These are phyloP conservation scores for Metroxylon sagu DNA, from an alignment of 176 grass and related monocot species.

Conservation along the genomic window DNA sequence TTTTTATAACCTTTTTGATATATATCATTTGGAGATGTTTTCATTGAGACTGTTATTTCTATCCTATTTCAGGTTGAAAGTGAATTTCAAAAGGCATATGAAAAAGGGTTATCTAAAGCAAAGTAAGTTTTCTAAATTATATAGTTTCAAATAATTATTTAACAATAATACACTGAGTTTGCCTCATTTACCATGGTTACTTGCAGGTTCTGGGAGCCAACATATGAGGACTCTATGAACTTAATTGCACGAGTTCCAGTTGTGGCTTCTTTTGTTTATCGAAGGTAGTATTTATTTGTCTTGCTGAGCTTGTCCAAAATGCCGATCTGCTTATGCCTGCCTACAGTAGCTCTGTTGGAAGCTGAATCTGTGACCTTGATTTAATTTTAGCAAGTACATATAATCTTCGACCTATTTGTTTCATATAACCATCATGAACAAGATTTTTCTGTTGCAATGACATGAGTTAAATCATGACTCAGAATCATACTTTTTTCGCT, in stretches of 20 bases:
- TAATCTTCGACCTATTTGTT: too few relatives aligned
- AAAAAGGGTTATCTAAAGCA: constrained; percentile 81
- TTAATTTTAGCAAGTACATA: too few relatives aligned
- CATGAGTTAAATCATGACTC: too few relatives aligned
- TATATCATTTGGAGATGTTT: too few relatives aligned
- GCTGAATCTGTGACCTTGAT: too few relatives aligned
- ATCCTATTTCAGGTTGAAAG: constrained; percentile 73
- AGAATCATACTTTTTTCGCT: too few relatives aligned
- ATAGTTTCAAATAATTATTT: too few relatives aligned
- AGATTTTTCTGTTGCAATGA: too few relatives aligned
- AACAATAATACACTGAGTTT: constrained; percentile 9
- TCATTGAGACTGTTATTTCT: background rate
- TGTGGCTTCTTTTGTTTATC: constrained; percentile 91
- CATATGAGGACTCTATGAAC: constrained; percentile 96
- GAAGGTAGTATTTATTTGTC: constrained; percentile 35
- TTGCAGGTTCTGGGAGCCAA: constrained; percentile 93
- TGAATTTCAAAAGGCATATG: constrained; percentile 96
- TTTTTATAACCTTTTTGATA: too few relatives aligned
- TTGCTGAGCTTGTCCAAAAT: background rate
- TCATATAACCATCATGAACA: too few relatives aligned
- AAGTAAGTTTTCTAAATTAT: constrained; percentile 34
- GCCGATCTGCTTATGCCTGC: too few relatives aligned
- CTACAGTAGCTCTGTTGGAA: too few relatives aligned
- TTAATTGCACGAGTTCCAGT: constrained; percentile 75
- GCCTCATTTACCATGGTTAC: constrained; percentile 16